phyloP scores from a whole-genome alignment of 306 rosid species.

The Vigna angularis region DNA sequence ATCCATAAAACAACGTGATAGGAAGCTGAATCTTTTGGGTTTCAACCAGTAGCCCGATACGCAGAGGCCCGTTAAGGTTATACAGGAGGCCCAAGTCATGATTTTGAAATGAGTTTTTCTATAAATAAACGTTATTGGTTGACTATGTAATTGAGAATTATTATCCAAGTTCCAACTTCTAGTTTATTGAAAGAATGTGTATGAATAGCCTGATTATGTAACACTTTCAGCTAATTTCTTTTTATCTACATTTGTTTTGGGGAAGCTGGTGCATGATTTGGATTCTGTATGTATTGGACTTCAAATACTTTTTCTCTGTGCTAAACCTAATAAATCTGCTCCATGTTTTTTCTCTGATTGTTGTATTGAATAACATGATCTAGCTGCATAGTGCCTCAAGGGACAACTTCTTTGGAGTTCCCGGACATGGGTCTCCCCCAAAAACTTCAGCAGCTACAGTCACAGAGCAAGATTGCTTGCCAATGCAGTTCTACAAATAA shows the following conservation, averaged over 20 bases:
- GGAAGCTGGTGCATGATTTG: too few species aligned
- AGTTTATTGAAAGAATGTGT: slow-evolving; percentile 25
- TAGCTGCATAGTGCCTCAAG: slow-evolving; percentile 65
- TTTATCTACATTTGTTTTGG: slow-evolving; percentile 51
- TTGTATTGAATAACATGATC: slow-evolving; percentile 37
- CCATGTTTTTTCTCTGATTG: slow-evolving; percentile 39
- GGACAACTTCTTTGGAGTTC: slow-evolving; percentile 59
- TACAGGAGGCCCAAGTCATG: too few species aligned
- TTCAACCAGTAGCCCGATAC: too few species aligned
- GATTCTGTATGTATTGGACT: background rate
- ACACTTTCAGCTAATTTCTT: slow-evolving; percentile 47
- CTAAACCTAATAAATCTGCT: slow-evolving; percentile 35
- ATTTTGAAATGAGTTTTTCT: too few species aligned
- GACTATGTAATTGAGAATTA: too few species aligned
- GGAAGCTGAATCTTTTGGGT: too few species aligned
- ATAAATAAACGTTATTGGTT: too few species aligned
- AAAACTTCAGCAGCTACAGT: slow-evolving; percentile 59
- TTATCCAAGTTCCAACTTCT: background rate
- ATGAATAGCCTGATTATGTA: slow-evolving; percentile 44
- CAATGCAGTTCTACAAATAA: slow-evolving; percentile 61
- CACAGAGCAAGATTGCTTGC: slow-evolving; percentile 61
- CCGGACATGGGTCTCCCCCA: slow-evolving; percentile 77
- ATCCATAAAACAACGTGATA: too few species aligned
- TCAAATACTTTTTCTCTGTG: slow-evolving; percentile 17
- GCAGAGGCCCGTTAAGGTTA: too few species aligned